These are phyloP conservation scores for Circinella umbellata DNA, from an alignment of 371 early-diverging fungal species.

Conservation along the genomic window DNA sequence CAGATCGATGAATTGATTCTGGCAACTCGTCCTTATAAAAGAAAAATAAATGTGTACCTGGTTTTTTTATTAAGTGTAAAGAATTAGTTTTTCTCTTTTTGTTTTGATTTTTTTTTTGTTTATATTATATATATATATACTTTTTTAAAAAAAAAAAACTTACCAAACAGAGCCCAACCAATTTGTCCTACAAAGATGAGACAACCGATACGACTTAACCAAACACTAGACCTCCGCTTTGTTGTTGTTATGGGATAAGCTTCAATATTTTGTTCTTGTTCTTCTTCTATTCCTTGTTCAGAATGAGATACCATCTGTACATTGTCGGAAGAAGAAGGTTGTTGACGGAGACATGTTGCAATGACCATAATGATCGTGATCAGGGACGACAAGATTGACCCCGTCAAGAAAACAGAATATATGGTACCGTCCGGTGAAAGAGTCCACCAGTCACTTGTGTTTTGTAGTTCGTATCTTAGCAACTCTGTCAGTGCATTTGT, in stretches of 20 bases:
- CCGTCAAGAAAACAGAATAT: conserved; percentile 25
- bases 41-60: conserved; percentile 29
- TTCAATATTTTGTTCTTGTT: conserved; percentile 4
- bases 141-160: conserved; percentile 12
- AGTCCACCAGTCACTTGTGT: conserved; percentile 19
- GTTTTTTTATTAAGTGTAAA: neutral
- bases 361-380: conserved; percentile 26
- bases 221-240: conserved; percentile 23
- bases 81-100: neutral
- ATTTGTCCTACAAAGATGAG: conserved; percentile 36
- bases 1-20: conserved; percentile 20
- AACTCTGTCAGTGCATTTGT: conserved; percentile 39
- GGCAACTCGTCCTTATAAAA: conserved; percentile 19
- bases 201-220: conserved; percentile 32
- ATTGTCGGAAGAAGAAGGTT: conserved; percentile 1
- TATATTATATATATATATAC: too few species aligned
- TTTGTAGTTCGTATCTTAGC: conserved; percentile 22
- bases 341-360: conserved; percentile 24
- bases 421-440: conserved; percentile 15
- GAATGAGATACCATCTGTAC: conserved; percentile 12
- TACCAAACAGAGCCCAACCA: conserved; percentile 37
- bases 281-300: neutral
- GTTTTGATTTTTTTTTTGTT: conserved; percentile 2
- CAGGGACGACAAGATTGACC: conserved; percentile 29
- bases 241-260: neutral